A percentile compares a stretch with the other conserved stretches of the same genome.
Evolutionary conservation across 257 asterid genomes (phyloP).

Genomic region (Datura wrightii): DNA sequence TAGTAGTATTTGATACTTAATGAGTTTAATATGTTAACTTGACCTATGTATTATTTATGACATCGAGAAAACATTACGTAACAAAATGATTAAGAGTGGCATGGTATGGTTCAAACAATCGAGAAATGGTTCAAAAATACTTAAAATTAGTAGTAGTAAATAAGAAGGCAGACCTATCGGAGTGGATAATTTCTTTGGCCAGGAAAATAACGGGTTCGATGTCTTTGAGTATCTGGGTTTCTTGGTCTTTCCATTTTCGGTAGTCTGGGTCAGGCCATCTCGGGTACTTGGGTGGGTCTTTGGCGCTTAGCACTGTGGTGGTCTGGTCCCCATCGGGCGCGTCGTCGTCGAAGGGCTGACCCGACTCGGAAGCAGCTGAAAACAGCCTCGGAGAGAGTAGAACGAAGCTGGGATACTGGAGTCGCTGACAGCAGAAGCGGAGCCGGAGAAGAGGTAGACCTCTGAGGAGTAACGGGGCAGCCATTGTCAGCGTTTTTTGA

Average conservation of each 20-base stretch:
- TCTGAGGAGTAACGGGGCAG: conserved; percentile 60
- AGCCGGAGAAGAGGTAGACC: conserved; percentile 64
- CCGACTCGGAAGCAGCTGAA: conserved; percentile 46
- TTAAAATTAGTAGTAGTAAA: neutral
- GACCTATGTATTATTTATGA: neutral
- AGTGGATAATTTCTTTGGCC: conserved; percentile 80
- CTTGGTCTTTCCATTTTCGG: conserved; percentile 72
- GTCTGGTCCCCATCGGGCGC: conserved; percentile 29
- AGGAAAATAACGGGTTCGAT: conserved; percentile 64
- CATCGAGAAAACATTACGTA: neutral
- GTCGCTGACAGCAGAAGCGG: conserved; percentile 50
- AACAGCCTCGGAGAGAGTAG: conserved; percentile 46
- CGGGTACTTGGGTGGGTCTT: conserved; percentile 46
- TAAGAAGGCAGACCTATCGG: conserved; percentile 51
- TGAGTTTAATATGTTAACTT: neutral
- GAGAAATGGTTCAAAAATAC: too few species aligned
- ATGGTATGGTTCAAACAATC: too few species aligned
- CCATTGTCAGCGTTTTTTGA: conserved; percentile 50
- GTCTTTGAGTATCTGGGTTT: conserved; percentile 69
- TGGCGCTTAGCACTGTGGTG: conserved; percentile 32
- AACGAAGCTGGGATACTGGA: conserved; percentile 35
- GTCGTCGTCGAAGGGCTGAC: conserved; percentile 39
- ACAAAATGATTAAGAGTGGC: neutral
- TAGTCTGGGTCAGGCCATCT: conserved; percentile 57
- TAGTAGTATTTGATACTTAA: neutral